Evolutionary conservation across 2,329 filamentous ascomycete genomes (phyloP).

Genomic region (Ambrosiella beaveri): DNA sequence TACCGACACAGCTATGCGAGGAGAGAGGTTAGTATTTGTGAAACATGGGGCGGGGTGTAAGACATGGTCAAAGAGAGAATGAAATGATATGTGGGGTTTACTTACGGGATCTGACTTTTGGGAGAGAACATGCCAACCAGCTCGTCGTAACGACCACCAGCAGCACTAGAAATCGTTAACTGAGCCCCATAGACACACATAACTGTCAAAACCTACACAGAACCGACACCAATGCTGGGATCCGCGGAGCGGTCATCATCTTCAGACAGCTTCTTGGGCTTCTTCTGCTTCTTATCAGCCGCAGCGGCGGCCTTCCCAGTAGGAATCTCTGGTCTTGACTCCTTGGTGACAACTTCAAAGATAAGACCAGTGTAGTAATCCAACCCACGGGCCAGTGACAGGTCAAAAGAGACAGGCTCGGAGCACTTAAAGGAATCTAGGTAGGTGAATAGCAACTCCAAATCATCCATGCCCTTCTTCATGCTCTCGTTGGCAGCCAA

Average conservation of each 20-base stretch:
- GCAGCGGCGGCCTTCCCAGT: conserved; percentile 20
- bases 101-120: conserved; percentile 56
- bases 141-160: conserved; percentile 81
- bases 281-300: conserved; percentile 26
- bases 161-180: conserved; percentile 30
- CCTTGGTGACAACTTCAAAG: conserved; percentile 75
- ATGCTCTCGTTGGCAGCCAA: conserved; percentile 57
- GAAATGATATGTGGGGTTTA: not conserved
- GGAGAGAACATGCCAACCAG: conserved; percentile 86
- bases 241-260: conserved; percentile 56
- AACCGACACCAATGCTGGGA: conserved; percentile 69
- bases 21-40: not conserved
- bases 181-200: not conserved
- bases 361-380: conserved; percentile 87
- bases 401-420: conserved; percentile 68
- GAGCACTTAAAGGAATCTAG: conserved; percentile 59
- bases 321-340: conserved; percentile 40
- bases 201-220: conserved; percentile 30
- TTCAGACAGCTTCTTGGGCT: conserved; percentile 28
- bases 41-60: not conserved
- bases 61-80: not conserved
- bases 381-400: conserved; percentile 77
- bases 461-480: conserved; percentile 64
- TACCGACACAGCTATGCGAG: conserved; percentile 24
- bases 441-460: conserved; percentile 66